Evolutionary conservation across 495 filamentous ascomycete genomes (phyloP).

Genomic region (Hypoxylon rickii): DNA sequence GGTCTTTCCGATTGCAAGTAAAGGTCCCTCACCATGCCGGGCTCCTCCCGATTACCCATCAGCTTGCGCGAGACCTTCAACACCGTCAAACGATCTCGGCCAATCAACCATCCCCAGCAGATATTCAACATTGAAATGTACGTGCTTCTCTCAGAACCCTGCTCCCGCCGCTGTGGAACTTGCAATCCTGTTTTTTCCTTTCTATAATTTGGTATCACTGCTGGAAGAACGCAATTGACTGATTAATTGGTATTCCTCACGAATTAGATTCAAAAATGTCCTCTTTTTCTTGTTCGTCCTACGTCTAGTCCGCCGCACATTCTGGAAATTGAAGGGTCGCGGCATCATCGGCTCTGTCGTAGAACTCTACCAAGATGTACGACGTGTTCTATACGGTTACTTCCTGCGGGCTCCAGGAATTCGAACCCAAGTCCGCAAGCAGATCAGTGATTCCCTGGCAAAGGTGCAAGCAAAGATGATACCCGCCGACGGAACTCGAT

Average conservation of each 20-base stretch:
- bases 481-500: constrained; percentile 71
- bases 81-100: constrained; percentile 53
- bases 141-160: constrained; percentile 42
- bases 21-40: constrained; percentile 54
- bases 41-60: constrained; percentile 68
- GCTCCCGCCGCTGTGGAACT: constrained; percentile 6
- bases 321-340: constrained; percentile 84
- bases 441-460: constrained; percentile 72
- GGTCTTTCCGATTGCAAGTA: constrained; percentile 17
- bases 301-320: constrained; percentile 79
- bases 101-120: constrained; percentile 61
- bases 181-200: not conserved
- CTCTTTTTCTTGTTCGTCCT: constrained; percentile 89
- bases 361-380: constrained; percentile 70
- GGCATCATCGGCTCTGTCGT: constrained; percentile 79
- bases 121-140: constrained; percentile 82
- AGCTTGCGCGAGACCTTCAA: constrained; percentile 68
- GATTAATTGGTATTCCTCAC: not conserved
- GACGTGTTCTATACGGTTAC: constrained; percentile 76
- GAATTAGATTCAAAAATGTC: constrained; percentile 75
- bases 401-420: constrained; percentile 88
- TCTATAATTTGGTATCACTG: too few relatives aligned
- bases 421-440: constrained; percentile 76
- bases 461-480: constrained; percentile 85
- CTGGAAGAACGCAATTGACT: constrained; percentile 8